Evolutionary conservation across 2,329 filamentous ascomycete species (phyloP).

Genomic region (Tolypocladium nubicola): DNA sequence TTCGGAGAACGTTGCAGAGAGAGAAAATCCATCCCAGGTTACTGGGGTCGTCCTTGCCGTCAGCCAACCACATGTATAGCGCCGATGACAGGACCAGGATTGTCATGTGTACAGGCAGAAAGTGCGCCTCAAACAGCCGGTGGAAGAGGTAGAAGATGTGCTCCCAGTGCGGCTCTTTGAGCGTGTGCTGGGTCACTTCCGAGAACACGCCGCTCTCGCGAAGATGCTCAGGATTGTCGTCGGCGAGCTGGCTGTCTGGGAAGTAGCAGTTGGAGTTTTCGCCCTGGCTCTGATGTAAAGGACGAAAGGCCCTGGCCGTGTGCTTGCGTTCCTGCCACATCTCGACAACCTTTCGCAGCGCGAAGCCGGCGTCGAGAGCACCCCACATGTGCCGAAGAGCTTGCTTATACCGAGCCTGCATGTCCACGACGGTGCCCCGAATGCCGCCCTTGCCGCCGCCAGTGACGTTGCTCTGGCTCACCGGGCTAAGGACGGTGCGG

Average conservation of each 20-base stretch:
- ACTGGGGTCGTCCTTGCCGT: conserved; percentile 38
- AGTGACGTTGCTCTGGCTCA: conserved; percentile 63
- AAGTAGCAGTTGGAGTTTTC: conserved; percentile 36
- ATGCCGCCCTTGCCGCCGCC: conserved; percentile 45
- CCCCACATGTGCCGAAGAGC: conserved; percentile 70
- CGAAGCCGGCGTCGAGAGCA: conserved; percentile 57
- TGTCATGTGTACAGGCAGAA: conserved; percentile 57
- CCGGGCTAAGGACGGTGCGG: conserved; percentile 54
- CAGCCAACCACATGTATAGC: conserved; percentile 45
- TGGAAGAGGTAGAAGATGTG: conserved; percentile 50
- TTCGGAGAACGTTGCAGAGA: conserved; percentile 49
- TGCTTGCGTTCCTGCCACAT: conserved; percentile 48
- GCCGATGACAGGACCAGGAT: conserved; percentile 53
- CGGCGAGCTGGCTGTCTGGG: conserved; percentile 30
- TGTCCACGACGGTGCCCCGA: conserved; percentile 43
- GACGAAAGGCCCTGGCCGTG: conserved; percentile 42
- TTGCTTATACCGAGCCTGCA: conserved; percentile 59
- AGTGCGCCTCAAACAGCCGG: conserved; percentile 65
- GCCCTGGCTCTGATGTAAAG: conserved; percentile 39
- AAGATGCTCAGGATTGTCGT: conserved; percentile 26
- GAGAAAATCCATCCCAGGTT: conserved; percentile 48
- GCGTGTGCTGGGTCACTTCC: conserved; percentile 39
- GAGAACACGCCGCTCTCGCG: conserved; percentile 43
- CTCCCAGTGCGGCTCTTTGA: conserved; percentile 42
- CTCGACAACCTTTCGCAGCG: conserved; percentile 45